Percentiles rank a stretch among this genome's conserved stretches.
These are phyloP conservation scores for Jatropha multifida DNA, from an alignment of 441 rosid genomes.

Conservation along the genomic window DNA sequence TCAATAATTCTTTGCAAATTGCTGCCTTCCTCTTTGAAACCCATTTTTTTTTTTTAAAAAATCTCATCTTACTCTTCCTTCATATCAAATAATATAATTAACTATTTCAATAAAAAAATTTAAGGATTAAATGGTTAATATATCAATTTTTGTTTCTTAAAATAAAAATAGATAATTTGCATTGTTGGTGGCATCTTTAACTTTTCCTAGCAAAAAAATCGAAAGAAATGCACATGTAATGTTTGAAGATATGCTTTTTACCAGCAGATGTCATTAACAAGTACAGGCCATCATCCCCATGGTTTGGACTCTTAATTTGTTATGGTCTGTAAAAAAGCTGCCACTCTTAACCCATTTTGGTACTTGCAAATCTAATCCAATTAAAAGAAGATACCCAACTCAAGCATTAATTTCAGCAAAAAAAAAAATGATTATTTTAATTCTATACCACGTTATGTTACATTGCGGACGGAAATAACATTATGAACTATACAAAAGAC, in stretches of 20 bases:
- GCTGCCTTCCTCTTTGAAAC: not conserved
- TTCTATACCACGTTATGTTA: not conserved
- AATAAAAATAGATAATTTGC: not conserved
- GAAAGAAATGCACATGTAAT: conserved; percentile 5
- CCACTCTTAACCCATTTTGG: not conserved
- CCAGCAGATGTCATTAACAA: not conserved
- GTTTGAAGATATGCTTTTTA: not conserved
- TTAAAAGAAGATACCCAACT: not conserved
- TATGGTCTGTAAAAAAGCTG: conserved; percentile 7
- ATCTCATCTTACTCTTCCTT: conserved; percentile 2
- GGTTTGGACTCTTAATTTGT: conserved; percentile 8
- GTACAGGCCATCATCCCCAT: not conserved
- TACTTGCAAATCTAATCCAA: not conserved
- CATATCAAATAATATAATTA: not conserved
- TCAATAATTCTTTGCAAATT: conserved; percentile 6
- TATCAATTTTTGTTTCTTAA: too few species aligned
- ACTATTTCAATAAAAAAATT: not conserved
- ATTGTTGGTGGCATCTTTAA: conserved; percentile 8
- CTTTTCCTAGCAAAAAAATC: not conserved
- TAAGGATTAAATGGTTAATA: too few species aligned
- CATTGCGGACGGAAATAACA: too few species aligned
- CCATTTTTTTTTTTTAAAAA: not conserved
- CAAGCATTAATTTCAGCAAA: conserved; percentile 1
- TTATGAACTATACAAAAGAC: too few species aligned
- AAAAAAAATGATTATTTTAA: not conserved